Evolutionary conservation across 345 rosid genomes (phyloP), one percentile per base, ranked within the genome.

Genomic region (Lenwebbia sp.): DNA sequence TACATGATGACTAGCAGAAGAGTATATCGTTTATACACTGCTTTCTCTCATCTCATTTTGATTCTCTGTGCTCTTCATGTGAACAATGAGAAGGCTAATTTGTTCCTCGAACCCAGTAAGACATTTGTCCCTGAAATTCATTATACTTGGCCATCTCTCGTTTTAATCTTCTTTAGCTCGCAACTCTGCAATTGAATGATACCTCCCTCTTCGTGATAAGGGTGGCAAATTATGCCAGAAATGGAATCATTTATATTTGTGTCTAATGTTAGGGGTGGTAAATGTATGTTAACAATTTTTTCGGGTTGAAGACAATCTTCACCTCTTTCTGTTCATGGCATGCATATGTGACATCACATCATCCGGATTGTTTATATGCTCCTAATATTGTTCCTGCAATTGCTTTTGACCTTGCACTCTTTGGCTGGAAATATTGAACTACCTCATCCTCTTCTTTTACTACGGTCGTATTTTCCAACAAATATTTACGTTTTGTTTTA

Each of bases 41-140:
- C 99, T 40, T 97, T 97, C 92, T 97, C 99, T 62, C 92, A 96
- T 49, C 98, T 97, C 86, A 97, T 97, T 88, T 86, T 97, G 90
- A 97, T 97, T 89, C 99, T 97, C 41, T 98, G 98, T 70, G 98
- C 99, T 3, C 99, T 97, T 90, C 99, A 96, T 85, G 99, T 96
- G 85, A 96, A 97, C 83, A 96, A 94, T 88, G 99, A 96, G 90
- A 97, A 97, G 92, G 99, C 99, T 30, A 97, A 97, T 91, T 95
- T 97, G 98, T 90, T 96, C 74, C 90, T 97, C 84, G 94, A 97
- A 90, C 99, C 99, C 22, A 97, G 96, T 90, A 96, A 95, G 89
- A 94, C 95, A 49, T 89, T 96, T 33, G 86, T 97, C 55, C 95
- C 99, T 26, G 99, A 94, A 89, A 93, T 98, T 5, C 99, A 95